Evolutionary conservation across 2,329 filamentous ascomycete species (phyloP).

Genomic region (Xenoacremonium recifei): DNA sequence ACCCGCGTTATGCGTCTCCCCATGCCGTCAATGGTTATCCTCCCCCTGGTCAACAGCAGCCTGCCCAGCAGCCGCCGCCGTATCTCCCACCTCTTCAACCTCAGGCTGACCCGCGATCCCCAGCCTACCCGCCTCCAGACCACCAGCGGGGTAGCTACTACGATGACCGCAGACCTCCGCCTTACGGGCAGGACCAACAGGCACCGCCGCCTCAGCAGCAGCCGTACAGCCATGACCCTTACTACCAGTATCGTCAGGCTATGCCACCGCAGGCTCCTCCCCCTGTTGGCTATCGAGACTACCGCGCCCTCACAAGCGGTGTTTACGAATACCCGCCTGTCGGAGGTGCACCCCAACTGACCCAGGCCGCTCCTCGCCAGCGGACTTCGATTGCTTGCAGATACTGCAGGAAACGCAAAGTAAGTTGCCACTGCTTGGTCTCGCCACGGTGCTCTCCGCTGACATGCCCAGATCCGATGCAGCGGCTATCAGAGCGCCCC

Average conservation of each 20-base stretch:
- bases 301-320: conserved; percentile 26
- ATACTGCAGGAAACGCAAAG: conserved; percentile 62
- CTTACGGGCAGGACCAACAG: conserved; percentile 24
- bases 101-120: conserved; percentile 32
- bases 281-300: conserved; percentile 27
- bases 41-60: conserved; percentile 30
- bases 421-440: conserved; percentile 23
- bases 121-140: conserved; percentile 39
- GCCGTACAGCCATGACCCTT: conserved; percentile 33
- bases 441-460: conserved; percentile 1
- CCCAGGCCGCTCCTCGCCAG: conserved; percentile 55
- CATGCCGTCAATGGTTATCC: conserved; percentile 47
- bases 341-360: conserved; percentile 36
- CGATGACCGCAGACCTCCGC: conserved; percentile 33
- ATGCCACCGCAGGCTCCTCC: conserved; percentile 28
- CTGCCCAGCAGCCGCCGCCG: conserved; percentile 25
- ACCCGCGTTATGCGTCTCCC: conserved; percentile 42
- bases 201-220: conserved; percentile 21
- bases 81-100: conserved; percentile 40
- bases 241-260: conserved; percentile 31
- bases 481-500: conserved; percentile 59
- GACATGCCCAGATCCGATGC: conserved; percentile 52
- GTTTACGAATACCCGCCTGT: conserved; percentile 35
- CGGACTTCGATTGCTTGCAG: conserved; percentile 59
- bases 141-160: conserved; percentile 38